phyloP scores from a whole-genome alignment of 805 yeast genomes.

The Candida argentea region DNA sequence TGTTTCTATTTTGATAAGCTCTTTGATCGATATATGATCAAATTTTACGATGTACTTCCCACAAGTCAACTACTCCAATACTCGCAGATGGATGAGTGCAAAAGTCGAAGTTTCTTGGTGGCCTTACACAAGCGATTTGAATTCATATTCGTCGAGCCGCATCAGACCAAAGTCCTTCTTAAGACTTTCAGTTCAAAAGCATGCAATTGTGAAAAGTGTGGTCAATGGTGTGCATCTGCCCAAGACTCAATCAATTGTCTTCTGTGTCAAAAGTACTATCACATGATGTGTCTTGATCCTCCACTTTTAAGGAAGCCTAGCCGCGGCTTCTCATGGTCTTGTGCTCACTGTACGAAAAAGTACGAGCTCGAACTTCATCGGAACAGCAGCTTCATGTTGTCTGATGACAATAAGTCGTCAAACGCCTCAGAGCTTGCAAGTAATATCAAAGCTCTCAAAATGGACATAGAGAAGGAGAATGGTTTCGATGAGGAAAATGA shows the following conservation, averaged over 20 bases:
- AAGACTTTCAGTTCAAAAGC: slow-evolving; percentile 48
- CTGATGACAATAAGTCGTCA: slow-evolving; percentile 31
- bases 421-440: slow-evolving; percentile 24
- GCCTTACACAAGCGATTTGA: slow-evolving; percentile 61
- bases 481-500: neutral
- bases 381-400: slow-evolving; percentile 30
- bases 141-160: slow-evolving; percentile 65
- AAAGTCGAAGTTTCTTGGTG: slow-evolving; percentile 49
- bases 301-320: slow-evolving; percentile 73
- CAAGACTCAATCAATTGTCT: slow-evolving; percentile 69
- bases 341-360: slow-evolving; percentile 64
- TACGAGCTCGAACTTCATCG: slow-evolving; percentile 36
- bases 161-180: slow-evolving; percentile 52
- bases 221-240: slow-evolving; percentile 71
- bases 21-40: slow-evolving; percentile 77
- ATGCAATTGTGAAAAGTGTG: slow-evolving; percentile 58
- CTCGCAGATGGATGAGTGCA: slow-evolving; percentile 25
- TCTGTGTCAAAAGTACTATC: slow-evolving; percentile 62
- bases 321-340: slow-evolving; percentile 85
- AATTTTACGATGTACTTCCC: slow-evolving; percentile 67
- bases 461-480: slow-evolving; percentile 3
- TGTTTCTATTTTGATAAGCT: slow-evolving; percentile 77
- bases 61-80: slow-evolving; percentile 39
- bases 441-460: slow-evolving; percentile 9
- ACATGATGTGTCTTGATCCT: slow-evolving; percentile 78